phyloP scores from a whole-genome alignment of 2,329 filamentous ascomycete species.

The Talaromyces sp. region DNA sequence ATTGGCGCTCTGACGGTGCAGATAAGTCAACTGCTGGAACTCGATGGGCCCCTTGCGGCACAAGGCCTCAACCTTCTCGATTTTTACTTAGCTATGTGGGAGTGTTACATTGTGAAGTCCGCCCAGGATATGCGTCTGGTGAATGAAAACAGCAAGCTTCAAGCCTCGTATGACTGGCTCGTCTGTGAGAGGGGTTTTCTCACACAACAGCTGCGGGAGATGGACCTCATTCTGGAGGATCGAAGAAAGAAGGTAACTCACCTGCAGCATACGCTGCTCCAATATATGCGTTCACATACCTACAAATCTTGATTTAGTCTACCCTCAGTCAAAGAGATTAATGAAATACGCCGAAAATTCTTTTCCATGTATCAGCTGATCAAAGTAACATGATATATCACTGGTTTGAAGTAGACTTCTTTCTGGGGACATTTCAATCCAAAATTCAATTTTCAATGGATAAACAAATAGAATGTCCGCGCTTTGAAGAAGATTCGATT shows the following conservation, averaged over 20 bases:
- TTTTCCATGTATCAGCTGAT: neutral
- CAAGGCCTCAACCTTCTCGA: neutral
- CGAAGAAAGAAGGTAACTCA: neutral
- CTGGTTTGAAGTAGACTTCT: neutral
- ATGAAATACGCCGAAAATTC: neutral
- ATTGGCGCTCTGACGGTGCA: neutral
- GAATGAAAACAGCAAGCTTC: neutral
- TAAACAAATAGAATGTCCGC: neutral
- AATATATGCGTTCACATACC: neutral
- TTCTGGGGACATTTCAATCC: neutral
- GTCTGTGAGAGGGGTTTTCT: neutral
- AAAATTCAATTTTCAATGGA: neutral
- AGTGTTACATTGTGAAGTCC: neutral
- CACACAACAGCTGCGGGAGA: neutral
- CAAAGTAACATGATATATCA: neutral
- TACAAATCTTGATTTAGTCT: neutral
- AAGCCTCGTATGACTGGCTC: neutral
- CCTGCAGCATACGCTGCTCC: neutral
- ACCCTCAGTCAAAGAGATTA: neutral
- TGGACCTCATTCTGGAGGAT: neutral
- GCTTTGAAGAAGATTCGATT: neutral
- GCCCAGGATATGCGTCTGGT: neutral
- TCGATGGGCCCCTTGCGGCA: neutral
- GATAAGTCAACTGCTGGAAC: neutral
- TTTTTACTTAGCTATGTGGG: neutral